phyloP scores from a whole-genome alignment of 768 basidiomycete genomes.

The Panaeolus papilionaceus region DNA sequence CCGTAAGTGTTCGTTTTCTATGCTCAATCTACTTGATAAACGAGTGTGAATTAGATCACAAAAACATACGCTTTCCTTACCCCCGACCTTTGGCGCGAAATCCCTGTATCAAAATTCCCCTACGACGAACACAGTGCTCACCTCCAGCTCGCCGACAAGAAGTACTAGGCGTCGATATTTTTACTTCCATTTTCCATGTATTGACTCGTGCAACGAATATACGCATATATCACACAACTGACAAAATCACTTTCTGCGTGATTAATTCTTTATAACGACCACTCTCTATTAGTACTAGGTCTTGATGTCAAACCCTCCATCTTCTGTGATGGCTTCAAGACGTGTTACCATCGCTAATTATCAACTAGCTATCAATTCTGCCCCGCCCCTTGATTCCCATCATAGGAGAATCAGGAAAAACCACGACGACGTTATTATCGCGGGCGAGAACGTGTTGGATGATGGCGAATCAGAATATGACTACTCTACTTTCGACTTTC shows the following conservation, averaged over 20 bases:
- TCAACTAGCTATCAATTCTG: conserved; percentile 32
- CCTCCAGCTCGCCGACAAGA: conserved; percentile 84
- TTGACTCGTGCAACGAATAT: conserved; percentile 15
- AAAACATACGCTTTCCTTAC: conserved; percentile 99
- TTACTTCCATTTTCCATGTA: conserved; percentile 24
- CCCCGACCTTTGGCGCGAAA: conserved; percentile 97
- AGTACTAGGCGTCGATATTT: conserved; percentile 51
- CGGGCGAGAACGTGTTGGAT: background rate
- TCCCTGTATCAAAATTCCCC: conserved; percentile 86
- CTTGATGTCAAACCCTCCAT: background rate
- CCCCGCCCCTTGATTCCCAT: conserved; percentile 9
- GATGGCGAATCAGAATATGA: conserved; percentile 43
- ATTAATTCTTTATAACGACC: conserved; percentile 3
- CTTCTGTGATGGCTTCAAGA: conserved; percentile 26
- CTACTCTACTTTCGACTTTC: conserved; percentile 44
- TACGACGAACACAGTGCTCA: conserved; percentile 97
- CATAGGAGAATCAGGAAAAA: background rate
- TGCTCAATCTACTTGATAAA: background rate
- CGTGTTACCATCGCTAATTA: conserved; percentile 34
- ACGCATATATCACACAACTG: conserved; percentile 15
- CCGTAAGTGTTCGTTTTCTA: conserved; percentile 55
- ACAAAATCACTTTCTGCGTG: background rate
- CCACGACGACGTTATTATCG: background rate
- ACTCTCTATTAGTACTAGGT: background rate
- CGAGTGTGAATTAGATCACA: conserved; percentile 68